Evolutionary conservation across 1,284 basidiomycete species (phyloP).

Genomic region (Peniophora sp.): DNA sequence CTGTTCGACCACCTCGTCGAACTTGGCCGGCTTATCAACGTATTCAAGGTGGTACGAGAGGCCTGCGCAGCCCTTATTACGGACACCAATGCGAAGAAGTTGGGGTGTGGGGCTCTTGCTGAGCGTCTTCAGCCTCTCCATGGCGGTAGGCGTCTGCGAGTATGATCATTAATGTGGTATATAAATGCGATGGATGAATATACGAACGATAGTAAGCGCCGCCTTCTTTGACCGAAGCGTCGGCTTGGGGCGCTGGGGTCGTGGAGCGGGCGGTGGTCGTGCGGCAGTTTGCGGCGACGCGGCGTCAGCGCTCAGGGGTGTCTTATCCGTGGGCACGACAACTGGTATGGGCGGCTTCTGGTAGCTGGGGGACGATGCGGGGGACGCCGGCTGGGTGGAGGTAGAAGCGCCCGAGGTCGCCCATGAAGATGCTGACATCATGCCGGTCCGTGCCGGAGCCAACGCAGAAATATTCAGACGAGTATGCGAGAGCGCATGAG

Average conservation of each 20-base stretch:
- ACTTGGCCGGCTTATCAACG: conserved; percentile 83
- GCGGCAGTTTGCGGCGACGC: conserved; percentile 64
- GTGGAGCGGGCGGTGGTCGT: conserved; percentile 60
- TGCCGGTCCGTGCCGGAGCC: conserved; percentile 30
- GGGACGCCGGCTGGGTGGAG: conserved; percentile 9
- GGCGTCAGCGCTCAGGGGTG: conserved; percentile 46
- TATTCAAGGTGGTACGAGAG: conserved; percentile 98
- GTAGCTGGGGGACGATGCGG: conserved; percentile 22
- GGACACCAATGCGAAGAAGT: conserved; percentile 90
- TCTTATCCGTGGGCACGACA: conserved; percentile 36
- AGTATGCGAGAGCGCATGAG: background rate
- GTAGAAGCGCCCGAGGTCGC: conserved; percentile 10
- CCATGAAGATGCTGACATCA: conserved; percentile 50
- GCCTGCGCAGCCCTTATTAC: conserved; percentile 98
- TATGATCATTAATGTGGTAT: background rate
- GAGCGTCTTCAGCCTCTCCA: conserved; percentile 64
- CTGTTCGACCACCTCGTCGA: conserved; percentile 97
- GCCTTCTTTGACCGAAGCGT: conserved; percentile 73
- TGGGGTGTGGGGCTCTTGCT: conserved; percentile 79
- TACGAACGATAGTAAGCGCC: conserved; percentile 73
- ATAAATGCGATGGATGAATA: conserved; percentile 2
- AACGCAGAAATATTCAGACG: background rate
- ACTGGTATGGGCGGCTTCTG: conserved; percentile 38
- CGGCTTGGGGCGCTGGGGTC: conserved; percentile 54
- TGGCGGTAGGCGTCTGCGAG: conserved; percentile 73